phyloP scores from a whole-genome alignment of 1,284 basidiomycete species.

The Cryptococcus maquisensis region DNA sequence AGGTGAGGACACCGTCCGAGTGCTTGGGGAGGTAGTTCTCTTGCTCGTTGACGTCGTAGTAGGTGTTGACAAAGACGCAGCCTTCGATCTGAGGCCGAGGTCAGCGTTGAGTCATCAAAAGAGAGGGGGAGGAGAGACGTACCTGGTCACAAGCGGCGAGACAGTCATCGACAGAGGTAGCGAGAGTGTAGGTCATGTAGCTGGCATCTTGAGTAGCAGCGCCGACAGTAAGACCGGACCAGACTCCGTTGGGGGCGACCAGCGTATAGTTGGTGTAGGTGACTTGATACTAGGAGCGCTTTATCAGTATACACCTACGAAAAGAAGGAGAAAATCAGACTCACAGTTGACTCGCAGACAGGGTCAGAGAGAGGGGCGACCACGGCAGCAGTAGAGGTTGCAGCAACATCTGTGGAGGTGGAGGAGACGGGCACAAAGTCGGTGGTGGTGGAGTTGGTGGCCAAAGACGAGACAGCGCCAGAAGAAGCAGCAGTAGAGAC shows the following conservation, averaged over 20 bases:
- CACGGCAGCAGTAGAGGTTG: conserved; percentile 7
- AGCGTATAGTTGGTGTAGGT: conserved; percentile 26
- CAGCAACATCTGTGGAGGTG: not conserved
- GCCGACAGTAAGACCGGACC: conserved; percentile 25
- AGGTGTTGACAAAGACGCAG: conserved; percentile 20
- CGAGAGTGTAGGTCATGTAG: conserved; percentile 37
- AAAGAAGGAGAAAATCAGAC: not conserved
- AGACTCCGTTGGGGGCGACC: conserved; percentile 28
- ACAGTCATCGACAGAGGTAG: conserved; percentile 25
- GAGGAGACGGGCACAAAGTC: conserved; percentile 1
- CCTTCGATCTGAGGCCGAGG: not conserved
- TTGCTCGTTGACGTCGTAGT: conserved; percentile 25
- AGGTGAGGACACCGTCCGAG: conserved; percentile 27
- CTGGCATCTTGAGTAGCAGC: conserved; percentile 26
- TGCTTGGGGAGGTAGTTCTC: conserved; percentile 29
- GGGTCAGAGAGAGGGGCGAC: conserved; percentile 18
- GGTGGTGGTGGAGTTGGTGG: not conserved
- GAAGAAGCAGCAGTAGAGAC: conserved; percentile 1
- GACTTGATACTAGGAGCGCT: conserved; percentile 16
- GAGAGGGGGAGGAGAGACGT: not conserved
- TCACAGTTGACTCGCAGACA: conserved; percentile 17
- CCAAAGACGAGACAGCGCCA: not conserved
- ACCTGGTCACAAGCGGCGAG: conserved; percentile 26
- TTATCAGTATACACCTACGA: not conserved
- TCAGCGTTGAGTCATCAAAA: not conserved